Evolutionary conservation across 2,329 filamentous ascomycete species (phyloP).

Genomic region (Diaporthe caulivora): DNA sequence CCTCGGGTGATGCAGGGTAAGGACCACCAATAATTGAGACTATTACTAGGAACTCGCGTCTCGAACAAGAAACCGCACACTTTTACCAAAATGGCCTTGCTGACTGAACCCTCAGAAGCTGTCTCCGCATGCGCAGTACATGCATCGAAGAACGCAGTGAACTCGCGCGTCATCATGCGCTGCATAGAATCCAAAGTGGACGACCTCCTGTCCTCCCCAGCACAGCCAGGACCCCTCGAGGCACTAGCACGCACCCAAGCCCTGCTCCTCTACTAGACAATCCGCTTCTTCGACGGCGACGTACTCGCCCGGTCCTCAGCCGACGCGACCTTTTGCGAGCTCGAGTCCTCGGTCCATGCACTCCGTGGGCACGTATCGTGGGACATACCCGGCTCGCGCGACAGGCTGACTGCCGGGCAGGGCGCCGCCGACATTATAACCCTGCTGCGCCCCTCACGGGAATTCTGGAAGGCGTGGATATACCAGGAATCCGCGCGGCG

Average conservation of each 20-base stretch:
- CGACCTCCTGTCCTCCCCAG: slow-evolving; percentile 55
- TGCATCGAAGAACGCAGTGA: slow-evolving; percentile 60
- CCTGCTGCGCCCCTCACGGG: slow-evolving; percentile 54
- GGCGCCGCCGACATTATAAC: slow-evolving; percentile 45
- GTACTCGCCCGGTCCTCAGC: slow-evolving; percentile 49
- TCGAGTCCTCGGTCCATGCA: slow-evolving; percentile 51
- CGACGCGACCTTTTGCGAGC: slow-evolving; percentile 45
- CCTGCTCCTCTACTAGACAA: slow-evolving; percentile 59
- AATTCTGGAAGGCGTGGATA: slow-evolving; percentile 65
- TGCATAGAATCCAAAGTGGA: slow-evolving; percentile 59
- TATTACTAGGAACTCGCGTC: no score
- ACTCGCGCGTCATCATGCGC: slow-evolving; percentile 61
- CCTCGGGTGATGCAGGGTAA: slow-evolving; percentile 63
- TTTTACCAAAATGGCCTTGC: background rate
- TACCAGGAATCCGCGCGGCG: slow-evolving; percentile 66
- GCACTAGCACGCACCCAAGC: slow-evolving; percentile 56
- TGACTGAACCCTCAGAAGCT: slow-evolving; percentile 55
- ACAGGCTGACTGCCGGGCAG: slow-evolving; percentile 52
- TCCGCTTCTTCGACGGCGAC: slow-evolving; percentile 59
- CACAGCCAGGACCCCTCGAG: slow-evolving; percentile 47
- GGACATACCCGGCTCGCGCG: slow-evolving; percentile 39
- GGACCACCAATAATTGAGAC: background rate
- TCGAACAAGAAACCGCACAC: fast-evolving
- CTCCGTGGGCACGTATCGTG: slow-evolving; percentile 51
- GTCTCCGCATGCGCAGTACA: slow-evolving; percentile 66